Evolutionary conservation across 2,329 filamentous ascomycete genomes (phyloP).

Genomic region (Fusarium siculi): DNA sequence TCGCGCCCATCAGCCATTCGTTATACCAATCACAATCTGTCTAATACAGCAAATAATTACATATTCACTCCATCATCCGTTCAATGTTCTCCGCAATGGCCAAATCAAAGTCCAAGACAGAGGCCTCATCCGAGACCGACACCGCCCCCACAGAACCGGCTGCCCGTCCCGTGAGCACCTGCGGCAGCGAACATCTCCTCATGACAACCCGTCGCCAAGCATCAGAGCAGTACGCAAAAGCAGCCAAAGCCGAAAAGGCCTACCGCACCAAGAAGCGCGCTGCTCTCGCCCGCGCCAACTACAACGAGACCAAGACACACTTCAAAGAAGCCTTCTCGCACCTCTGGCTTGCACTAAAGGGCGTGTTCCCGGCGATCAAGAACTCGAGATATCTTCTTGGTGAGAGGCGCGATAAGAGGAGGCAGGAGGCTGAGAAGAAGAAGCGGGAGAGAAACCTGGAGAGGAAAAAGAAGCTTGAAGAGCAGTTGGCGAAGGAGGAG

Average conservation of each 20-base stretch:
- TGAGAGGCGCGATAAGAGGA: background rate
- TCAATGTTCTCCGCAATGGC: background rate
- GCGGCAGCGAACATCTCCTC: background rate
- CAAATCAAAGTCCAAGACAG: background rate
- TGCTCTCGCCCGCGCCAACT: constrained; percentile 4
- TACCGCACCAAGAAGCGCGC: constrained; percentile 18
- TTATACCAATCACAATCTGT: background rate
- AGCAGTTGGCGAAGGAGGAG: background rate
- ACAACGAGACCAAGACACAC: constrained; percentile 5
- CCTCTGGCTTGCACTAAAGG: constrained; percentile 1
- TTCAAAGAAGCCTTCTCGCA: constrained; percentile 1
- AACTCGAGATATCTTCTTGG: background rate
- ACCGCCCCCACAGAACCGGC: background rate
- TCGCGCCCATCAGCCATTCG: background rate
- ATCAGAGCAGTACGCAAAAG: constrained; percentile 10
- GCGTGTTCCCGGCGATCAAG: background rate
- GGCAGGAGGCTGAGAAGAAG: background rate
- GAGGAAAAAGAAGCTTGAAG: constrained; percentile 1
- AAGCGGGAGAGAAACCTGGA: background rate
- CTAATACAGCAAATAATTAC: background rate
- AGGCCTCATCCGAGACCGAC: background rate
- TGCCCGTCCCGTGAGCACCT: background rate
- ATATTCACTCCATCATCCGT: accelerated
- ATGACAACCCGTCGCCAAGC: constrained; percentile 1
- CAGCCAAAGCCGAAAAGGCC: constrained; percentile 11